Evolutionary conservation across 371 early-diverging fungal genomes (phyloP).

Genomic region (Mortierella sp.): DNA sequence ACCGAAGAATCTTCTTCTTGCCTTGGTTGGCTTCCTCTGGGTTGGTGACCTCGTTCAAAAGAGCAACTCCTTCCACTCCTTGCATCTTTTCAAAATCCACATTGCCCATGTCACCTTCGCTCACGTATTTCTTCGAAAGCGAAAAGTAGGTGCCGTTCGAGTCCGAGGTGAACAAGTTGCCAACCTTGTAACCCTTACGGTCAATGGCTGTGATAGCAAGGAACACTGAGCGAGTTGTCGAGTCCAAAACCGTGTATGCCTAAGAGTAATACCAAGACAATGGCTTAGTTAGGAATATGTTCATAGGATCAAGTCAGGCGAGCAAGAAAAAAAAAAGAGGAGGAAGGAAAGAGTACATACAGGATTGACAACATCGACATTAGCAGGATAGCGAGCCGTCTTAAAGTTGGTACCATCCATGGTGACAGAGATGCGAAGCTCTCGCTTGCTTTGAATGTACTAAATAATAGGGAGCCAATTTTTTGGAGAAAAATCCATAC

Average conservation of each 20-base stretch:
- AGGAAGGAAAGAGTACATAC: slow-evolving; percentile 10
- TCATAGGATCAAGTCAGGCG: not conserved
- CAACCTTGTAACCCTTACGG: slow-evolving; percentile 75
- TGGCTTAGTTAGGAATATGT: not conserved
- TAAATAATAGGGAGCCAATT: not conserved
- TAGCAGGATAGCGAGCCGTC: slow-evolving; percentile 79
- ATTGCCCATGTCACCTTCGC: slow-evolving; percentile 82
- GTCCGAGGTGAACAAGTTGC: slow-evolving; percentile 87
- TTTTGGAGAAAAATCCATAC: not conserved
- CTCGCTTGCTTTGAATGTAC: slow-evolving; percentile 52
- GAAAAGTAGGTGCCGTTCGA: slow-evolving; percentile 87
- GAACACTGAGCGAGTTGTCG: slow-evolving; percentile 75
- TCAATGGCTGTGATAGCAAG: slow-evolving; percentile 77
- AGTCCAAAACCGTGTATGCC: slow-evolving; percentile 87
- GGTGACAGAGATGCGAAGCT: slow-evolving; percentile 74
- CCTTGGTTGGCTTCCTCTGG: slow-evolving; percentile 64
- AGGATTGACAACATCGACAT: slow-evolving; percentile 60
- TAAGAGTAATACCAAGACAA: slow-evolving; percentile 15
- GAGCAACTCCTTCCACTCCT: slow-evolving; percentile 88
- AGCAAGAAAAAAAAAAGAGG: not conserved
- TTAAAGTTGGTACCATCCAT: slow-evolving; percentile 79
- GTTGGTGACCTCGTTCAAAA: slow-evolving; percentile 88
- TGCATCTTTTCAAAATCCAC: slow-evolving; percentile 96
- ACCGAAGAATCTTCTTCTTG: slow-evolving; percentile 67
- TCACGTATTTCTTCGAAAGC: slow-evolving; percentile 74